Conservation (phyloP, 1,284 basidiomycete genomes). For the Athelia psychrophila region DNA sequence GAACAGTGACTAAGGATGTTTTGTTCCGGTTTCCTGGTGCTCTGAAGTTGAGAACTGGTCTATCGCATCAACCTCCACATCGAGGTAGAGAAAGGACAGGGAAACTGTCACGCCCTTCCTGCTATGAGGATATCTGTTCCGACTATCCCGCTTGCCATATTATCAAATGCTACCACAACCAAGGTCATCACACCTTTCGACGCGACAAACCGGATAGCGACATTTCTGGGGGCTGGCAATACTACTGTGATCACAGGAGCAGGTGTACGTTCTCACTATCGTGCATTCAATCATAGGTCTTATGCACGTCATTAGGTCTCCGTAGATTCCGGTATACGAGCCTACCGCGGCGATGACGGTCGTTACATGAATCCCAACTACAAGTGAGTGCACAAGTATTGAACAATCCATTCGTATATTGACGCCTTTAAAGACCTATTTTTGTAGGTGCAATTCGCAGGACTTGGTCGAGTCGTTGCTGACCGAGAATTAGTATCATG, state of each 20-base stretch:
- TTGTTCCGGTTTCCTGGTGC: neutral
- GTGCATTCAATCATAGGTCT: no score
- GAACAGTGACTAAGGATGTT: constrained; percentile 5
- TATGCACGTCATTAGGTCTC: no score
- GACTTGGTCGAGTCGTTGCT: constrained; percentile 5
- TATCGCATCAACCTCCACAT: neutral
- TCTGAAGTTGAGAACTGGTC: neutral
- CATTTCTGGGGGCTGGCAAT: constrained; percentile 68
- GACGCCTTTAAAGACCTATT: constrained; percentile 43
- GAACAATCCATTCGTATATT: constrained; percentile 3
- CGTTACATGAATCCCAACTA: constrained; percentile 91
- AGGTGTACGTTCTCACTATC: constrained; percentile 49
- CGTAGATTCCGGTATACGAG: constrained; percentile 89
- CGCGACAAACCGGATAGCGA: constrained; percentile 63
- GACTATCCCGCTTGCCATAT: constrained; percentile 61
- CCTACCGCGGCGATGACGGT: constrained; percentile 81
- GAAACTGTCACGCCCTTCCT: constrained; percentile 4
- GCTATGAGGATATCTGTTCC: constrained; percentile 83
- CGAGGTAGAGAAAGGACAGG: neutral
- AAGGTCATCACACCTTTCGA: constrained; percentile 45
- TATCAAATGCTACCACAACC: constrained; percentile 25
- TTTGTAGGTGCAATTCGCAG: constrained; percentile 34
- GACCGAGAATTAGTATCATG: constrained; percentile 60
- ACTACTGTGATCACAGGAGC: constrained; percentile 83
- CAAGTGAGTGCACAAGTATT: constrained; percentile 50